A percentile compares a stretch with the other conserved stretches of the same genome.
These are phyloP conservation scores for Pseudogymnoascus sp. DNA, from an alignment of 2,329 filamentous ascomycete species.

Conservation along the genomic window DNA sequence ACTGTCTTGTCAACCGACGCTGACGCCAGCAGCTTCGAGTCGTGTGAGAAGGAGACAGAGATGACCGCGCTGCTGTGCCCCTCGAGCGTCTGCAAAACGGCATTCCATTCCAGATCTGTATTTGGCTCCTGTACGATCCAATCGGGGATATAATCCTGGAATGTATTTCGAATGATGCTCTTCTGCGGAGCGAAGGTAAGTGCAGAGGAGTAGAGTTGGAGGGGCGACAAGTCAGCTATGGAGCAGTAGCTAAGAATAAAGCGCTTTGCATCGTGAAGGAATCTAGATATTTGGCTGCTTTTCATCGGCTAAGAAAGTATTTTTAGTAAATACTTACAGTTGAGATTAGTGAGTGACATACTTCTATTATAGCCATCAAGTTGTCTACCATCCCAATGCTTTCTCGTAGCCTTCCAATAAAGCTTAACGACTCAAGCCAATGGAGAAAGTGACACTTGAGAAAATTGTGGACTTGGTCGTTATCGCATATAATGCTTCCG, in stretches of 20 bases:
- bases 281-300: neutral
- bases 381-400: constrained; percentile 13
- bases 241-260: constrained; percentile 11
- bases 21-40: too few relatives aligned
- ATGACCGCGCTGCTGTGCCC: constrained; percentile 7
- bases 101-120: constrained; percentile 8
- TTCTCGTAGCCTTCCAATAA: constrained; percentile 12
- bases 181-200: constrained; percentile 25
- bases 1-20: too few relatives aligned
- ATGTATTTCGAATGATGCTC: constrained; percentile 20
- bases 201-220: constrained; percentile 28
- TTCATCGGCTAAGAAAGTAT: neutral
- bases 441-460: constrained; percentile 15
- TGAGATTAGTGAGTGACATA: constrained; percentile 1
- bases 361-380: constrained; percentile 10
- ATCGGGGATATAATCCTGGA: constrained; percentile 8
- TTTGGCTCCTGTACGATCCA: constrained; percentile 11
- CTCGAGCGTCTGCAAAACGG: constrained; percentile 10
- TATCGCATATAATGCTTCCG: neutral
- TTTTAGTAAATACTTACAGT: neutral
- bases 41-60: too few relatives aligned
- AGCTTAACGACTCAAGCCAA: constrained; percentile 13
- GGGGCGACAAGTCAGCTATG: constrained; percentile 21
- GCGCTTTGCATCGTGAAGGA: constrained; percentile 13
- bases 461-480: constrained; percentile 9